Evolutionary conservation across 2,329 filamentous ascomycete genomes (phyloP).

Genomic region (Monosporascus sp.): DNA sequence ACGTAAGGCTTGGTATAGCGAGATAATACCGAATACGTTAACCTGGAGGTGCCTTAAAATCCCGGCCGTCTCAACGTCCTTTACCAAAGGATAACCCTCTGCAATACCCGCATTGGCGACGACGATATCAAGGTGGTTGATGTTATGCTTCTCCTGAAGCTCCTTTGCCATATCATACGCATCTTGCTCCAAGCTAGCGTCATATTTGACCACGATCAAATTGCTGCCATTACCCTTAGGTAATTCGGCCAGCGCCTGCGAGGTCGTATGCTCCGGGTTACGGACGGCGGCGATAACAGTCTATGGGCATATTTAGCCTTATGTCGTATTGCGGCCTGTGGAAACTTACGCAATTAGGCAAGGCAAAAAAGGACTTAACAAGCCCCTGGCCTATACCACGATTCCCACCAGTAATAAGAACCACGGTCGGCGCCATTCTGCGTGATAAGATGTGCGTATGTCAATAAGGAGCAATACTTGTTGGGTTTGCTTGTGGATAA

Average conservation of each 20-base stretch:
- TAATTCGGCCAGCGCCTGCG: constrained; percentile 28
- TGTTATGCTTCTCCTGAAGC: constrained; percentile 25
- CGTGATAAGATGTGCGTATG: no score
- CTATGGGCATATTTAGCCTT: neutral
- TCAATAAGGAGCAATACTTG: no score
- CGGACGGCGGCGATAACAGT: constrained; percentile 38
- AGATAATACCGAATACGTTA: constrained; percentile 38
- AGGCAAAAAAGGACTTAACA: constrained; percentile 33
- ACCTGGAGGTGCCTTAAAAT: constrained; percentile 33
- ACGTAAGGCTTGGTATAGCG: constrained; percentile 39
- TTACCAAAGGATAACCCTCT: constrained; percentile 25
- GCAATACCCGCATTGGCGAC: constrained; percentile 47
- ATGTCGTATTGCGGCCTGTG: no score
- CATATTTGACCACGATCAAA: constrained; percentile 38
- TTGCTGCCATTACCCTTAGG: constrained; percentile 28
- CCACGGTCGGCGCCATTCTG: constrained; percentile 19
- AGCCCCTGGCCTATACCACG: constrained; percentile 33
- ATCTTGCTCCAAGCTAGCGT: constrained; percentile 30
- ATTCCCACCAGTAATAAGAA: constrained; percentile 35
- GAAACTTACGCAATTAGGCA: constrained; percentile 44
- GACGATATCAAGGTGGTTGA: constrained; percentile 42
- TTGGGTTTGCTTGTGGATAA: no score
- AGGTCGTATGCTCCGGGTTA: constrained; percentile 19
- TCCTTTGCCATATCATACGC: constrained; percentile 27
- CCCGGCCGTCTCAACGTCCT: constrained; percentile 29